Evolutionary conservation across 2,329 filamentous ascomycete species (phyloP).

Genomic region (Sporothrix brunneoviolacea): DNA sequence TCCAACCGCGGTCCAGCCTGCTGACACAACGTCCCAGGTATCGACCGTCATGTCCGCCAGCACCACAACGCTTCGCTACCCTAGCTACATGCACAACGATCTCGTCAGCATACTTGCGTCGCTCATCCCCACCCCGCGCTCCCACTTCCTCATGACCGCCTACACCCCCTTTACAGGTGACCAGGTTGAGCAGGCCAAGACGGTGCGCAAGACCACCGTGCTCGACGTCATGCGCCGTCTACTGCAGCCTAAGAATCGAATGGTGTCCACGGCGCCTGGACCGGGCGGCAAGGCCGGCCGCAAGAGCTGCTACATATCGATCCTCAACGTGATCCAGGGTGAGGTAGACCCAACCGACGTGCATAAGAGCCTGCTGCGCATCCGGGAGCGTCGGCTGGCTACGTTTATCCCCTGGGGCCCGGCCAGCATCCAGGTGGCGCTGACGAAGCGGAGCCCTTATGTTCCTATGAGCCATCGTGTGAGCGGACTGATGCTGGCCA

Average conservation of each 20-base stretch:
- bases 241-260: conserved; percentile 95
- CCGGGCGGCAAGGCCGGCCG: conserved; percentile 41
- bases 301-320: conserved; percentile 98
- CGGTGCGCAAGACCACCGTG: conserved; percentile 95
- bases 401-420: conserved; percentile 99
- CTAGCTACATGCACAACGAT: conserved; percentile 99
- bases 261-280: conserved; percentile 91
- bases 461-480: conserved; percentile 90
- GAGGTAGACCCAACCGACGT: conserved; percentile 97
- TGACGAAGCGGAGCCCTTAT: conserved; percentile 95
- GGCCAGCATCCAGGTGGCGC: conserved; percentile 91
- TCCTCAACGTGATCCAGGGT: conserved; percentile 97
- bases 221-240: conserved; percentile 94
- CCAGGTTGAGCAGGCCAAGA: conserved; percentile 94
- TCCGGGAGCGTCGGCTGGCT: conserved; percentile 85
- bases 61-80: conserved; percentile 92
- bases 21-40: conserved; percentile 43
- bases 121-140: conserved; percentile 90
- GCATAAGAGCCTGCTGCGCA: conserved; percentile 94
- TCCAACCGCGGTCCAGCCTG: no score
- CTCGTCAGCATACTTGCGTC: conserved; percentile 94
- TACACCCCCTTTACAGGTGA: conserved; percentile 98
- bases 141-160: conserved; percentile 96
- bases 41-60: conserved; percentile 98
- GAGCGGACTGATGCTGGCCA: conserved; percentile 93